Conservation (phyloP, 1,284 basidiomycete species). For the Flammula alnicola region DNA sequence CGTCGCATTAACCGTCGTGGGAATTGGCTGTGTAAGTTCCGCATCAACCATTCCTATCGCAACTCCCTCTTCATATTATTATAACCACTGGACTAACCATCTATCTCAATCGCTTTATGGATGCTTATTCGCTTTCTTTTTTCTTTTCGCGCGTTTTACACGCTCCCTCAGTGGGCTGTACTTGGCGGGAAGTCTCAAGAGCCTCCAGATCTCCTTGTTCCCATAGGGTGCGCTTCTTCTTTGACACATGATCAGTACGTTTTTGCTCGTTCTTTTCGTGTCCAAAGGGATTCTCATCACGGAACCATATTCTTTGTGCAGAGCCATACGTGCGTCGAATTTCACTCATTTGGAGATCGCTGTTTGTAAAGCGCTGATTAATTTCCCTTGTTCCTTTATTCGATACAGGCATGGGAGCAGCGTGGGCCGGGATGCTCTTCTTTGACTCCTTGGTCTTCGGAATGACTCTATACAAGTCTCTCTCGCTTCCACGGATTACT, state of each 20-base stretch:
- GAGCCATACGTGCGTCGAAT: constrained; percentile 25
- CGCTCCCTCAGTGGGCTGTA: constrained; percentile 33
- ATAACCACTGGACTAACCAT: too few species aligned
- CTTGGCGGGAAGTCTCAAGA: constrained; percentile 17
- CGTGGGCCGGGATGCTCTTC: constrained; percentile 43
- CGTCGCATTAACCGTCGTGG: constrained; percentile 27
- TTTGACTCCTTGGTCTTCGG: constrained; percentile 45
- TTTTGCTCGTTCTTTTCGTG: neutral
- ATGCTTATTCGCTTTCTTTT: neutral
- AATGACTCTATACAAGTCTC: constrained; percentile 48
- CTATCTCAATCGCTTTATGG: too few species aligned
- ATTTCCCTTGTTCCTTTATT: neutral
- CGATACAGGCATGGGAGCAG: constrained; percentile 34
- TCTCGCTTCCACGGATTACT: constrained; percentile 29
- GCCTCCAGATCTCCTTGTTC: constrained; percentile 15
- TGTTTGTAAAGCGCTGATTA: neutral
- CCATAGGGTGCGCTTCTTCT: constrained; percentile 18
- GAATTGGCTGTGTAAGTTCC: constrained; percentile 26
- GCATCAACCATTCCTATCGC: too few species aligned
- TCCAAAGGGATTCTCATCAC: neutral
- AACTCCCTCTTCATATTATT: too few species aligned
- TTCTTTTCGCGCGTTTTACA: too few species aligned
- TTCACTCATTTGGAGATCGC: neutral
- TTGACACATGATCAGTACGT: constrained; percentile 23
- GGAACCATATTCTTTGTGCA: neutral